Percentiles rank a stretch among this genome's conserved stretches.
Conservation (phyloP, 768 basidiomycete species). For the Termitomyces sp. region DNA sequence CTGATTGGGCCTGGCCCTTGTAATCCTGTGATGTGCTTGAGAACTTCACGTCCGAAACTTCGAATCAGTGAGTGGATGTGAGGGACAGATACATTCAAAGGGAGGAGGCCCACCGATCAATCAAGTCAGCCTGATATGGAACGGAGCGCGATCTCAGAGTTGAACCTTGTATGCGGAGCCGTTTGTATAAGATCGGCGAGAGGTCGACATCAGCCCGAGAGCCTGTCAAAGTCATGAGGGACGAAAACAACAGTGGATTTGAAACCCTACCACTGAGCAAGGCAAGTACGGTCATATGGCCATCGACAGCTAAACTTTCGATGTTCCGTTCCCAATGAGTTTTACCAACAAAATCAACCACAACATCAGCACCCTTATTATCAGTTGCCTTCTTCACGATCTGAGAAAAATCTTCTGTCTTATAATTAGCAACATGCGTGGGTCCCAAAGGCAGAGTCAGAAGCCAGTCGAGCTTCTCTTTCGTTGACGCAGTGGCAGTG, state of each 20-base stretch:
- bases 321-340: constrained; percentile 76
- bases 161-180: constrained; percentile 85
- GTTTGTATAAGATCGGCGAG: constrained; percentile 71
- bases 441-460: constrained; percentile 63
- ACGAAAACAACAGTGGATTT: not conserved
- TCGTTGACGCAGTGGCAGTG: constrained; percentile 82
- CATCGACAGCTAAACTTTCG: constrained; percentile 65
- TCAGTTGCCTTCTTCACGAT: constrained; percentile 67
- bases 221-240: constrained; percentile 35
- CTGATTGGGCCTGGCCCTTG: constrained; percentile 59
- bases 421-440: constrained; percentile 83
- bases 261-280: constrained; percentile 57
- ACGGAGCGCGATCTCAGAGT: constrained; percentile 74
- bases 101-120: constrained; percentile 42
- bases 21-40: constrained; percentile 56
- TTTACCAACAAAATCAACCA: constrained; percentile 83
- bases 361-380: constrained; percentile 73
- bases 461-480: constrained; percentile 80
- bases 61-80: not conserved
- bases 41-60: constrained; percentile 54
- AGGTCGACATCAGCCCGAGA: constrained; percentile 54
- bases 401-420: constrained; percentile 74
- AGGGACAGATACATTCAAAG: not conserved
- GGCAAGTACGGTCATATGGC: constrained; percentile 68
- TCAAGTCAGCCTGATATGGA: constrained; percentile 76